These are phyloP conservation scores for Thielaviopsis euricoi DNA, from an alignment of 2,329 filamentous ascomycete genomes.

Conservation along the genomic window DNA sequence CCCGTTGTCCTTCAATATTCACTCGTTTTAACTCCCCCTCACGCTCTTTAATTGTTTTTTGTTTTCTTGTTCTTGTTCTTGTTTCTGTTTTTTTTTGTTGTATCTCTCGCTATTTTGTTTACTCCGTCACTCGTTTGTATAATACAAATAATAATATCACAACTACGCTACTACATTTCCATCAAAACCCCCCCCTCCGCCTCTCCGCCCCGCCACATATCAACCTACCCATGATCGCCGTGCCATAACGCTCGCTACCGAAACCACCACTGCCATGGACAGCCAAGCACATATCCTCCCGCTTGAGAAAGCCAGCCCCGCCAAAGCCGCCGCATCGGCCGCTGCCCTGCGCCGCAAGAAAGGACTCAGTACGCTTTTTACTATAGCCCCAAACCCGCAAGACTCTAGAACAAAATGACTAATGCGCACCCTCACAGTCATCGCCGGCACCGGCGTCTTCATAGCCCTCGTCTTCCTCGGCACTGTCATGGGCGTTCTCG, in stretches of 20 bases:
- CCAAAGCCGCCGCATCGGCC: not conserved
- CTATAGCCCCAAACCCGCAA: too few species aligned
- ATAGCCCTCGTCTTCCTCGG: constrained; percentile 3
- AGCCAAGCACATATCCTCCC: not conserved
- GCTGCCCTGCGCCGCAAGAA: not conserved
- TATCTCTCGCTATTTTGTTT: too few species aligned
- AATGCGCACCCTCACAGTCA: not conserved
- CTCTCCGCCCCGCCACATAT: too few species aligned
- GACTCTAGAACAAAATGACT: not conserved
- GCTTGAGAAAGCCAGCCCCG: not conserved
- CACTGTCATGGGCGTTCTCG: constrained; percentile 8
- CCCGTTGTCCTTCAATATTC: not conserved
- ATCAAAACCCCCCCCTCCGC: too few species aligned
- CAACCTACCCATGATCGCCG: not conserved
- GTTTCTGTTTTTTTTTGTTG: not conserved
- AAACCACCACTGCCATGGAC: not conserved
- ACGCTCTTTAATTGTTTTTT: not conserved
- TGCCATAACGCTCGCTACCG: not conserved
- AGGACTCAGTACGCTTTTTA: not conserved
- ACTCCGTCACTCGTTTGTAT: too few species aligned
- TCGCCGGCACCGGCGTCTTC: not conserved
- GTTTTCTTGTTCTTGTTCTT: not conserved
- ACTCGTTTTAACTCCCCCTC: not conserved
- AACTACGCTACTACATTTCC: too few species aligned
- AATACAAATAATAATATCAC: too few species aligned